A percentile compares a stretch with the other conserved stretches of the same genome.
These are phyloP conservation scores for Mycogone perniciosa DNA, from an alignment of 2,329 filamentous ascomycete genomes.

Conservation along the genomic window DNA sequence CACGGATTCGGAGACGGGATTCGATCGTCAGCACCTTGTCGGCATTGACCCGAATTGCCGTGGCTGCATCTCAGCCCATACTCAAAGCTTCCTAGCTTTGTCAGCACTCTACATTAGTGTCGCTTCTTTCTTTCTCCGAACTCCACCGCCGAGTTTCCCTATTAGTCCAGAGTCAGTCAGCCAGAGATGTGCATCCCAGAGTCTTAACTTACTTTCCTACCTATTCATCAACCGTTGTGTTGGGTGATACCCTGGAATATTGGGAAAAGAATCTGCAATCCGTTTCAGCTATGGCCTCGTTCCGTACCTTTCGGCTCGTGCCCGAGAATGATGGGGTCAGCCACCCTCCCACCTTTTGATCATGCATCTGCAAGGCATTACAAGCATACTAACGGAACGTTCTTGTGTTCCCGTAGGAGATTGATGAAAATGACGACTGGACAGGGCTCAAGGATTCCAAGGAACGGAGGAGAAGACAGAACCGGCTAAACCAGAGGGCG, in stretches of 20 bases:
- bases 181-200: slow-evolving; percentile 1
- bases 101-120: slow-evolving; percentile 9
- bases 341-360: background rate
- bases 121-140: background rate
- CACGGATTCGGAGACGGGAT: background rate
- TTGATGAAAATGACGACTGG: slow-evolving; percentile 15
- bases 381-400: too few relatives aligned
- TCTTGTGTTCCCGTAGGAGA: background rate
- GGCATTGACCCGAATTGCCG: background rate
- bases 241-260: background rate
- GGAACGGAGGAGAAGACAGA: slow-evolving; percentile 18
- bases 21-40: background rate
- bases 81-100: background rate
- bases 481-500: slow-evolving; percentile 17
- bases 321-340: slow-evolving; percentile 16
- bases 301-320: slow-evolving; percentile 17
- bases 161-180: slow-evolving; percentile 5
- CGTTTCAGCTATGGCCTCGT: slow-evolving; percentile 13
- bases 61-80: background rate
- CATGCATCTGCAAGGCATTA: background rate
- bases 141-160: background rate
- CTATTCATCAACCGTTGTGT: background rate
- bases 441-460: slow-evolving; percentile 14
- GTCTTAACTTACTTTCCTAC: background rate
- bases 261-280: background rate